These are phyloP conservation scores for Aspergillus pseudoviridinutans DNA, from an alignment of 2,329 filamentous ascomycete species.

Conservation along the genomic window DNA sequence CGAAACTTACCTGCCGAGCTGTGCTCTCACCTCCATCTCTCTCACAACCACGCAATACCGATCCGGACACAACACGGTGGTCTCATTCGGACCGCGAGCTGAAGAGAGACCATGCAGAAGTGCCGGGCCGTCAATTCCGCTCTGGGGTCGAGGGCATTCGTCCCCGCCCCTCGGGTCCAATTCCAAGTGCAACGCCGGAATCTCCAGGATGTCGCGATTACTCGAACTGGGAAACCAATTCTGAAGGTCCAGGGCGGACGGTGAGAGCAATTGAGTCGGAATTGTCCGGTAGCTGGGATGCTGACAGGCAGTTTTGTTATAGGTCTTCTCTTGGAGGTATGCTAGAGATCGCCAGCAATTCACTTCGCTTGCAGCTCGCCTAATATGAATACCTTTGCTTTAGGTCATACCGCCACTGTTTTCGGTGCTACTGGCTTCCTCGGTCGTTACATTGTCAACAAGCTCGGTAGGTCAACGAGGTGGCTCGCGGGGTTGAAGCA, in stretches of 20 bases:
- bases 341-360: conserved; percentile 16
- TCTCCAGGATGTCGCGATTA: conserved; percentile 83
- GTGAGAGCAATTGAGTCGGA: conserved; percentile 48
- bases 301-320: conserved; percentile 20
- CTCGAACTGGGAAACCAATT: conserved; percentile 93
- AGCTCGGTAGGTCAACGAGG: conserved; percentile 60
- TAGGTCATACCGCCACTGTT: conserved; percentile 92
- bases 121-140: conserved; percentile 41
- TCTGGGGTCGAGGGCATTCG: conserved; percentile 36
- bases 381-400: conserved; percentile 21
- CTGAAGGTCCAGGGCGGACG: conserved; percentile 84
- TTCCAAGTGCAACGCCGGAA: conserved; percentile 45
- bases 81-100: conserved; percentile 23
- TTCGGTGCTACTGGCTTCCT: conserved; percentile 96
- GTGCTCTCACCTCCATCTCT: conserved; percentile 23
- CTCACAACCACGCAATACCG: conserved; percentile 17
- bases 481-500: conserved; percentile 22
- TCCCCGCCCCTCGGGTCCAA: conserved; percentile 35
- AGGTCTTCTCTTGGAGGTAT: conserved; percentile 86
- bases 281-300: conserved; percentile 12
- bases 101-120: conserved; percentile 44
- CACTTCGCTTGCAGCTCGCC: conserved; percentile 17
- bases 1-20: conserved; percentile 25
- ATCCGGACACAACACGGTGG: conserved; percentile 21
- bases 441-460: conserved; percentile 95